These are phyloP conservation scores for Pistacia integerrima DNA, from an alignment of 345 rosid genomes.

Conservation along the genomic window DNA sequence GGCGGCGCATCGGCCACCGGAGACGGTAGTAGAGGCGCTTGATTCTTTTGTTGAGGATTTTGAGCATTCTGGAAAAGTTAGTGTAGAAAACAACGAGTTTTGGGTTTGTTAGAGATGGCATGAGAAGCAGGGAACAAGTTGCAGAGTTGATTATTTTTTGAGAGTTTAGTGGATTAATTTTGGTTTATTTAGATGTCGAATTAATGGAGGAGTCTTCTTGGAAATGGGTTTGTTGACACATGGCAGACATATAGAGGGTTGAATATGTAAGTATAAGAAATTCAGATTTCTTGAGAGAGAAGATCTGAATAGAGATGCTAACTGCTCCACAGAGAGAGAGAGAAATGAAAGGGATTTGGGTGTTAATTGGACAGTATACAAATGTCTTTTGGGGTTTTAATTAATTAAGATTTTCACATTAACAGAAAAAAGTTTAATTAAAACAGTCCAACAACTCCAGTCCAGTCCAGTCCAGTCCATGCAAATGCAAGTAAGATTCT, in stretches of 20 bases:
- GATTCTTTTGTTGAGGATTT: constrained; percentile 47
- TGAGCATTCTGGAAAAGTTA: constrained; percentile 49
- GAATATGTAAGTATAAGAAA: neutral
- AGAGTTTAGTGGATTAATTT: neutral
- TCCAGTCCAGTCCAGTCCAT: constrained; percentile 25
- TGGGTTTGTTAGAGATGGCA: constrained; percentile 21
- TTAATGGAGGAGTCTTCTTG: constrained; percentile 23
- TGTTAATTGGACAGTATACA: neutral
- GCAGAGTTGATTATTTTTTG: constrained; percentile 18
- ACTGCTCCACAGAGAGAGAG: constrained; percentile 34
- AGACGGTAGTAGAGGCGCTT: constrained; percentile 58
- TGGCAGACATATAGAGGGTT: constrained; percentile 31
- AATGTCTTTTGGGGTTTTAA: neutral
- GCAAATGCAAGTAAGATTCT: constrained; percentile 31
- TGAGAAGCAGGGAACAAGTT: constrained; percentile 17
- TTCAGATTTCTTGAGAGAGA: neutral
- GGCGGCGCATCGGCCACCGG: constrained; percentile 68
- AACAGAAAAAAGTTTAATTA: neutral
- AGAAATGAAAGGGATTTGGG: constrained; percentile 6
- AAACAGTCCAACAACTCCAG: constrained; percentile 26
- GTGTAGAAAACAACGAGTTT: constrained; percentile 13
- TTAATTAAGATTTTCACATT: neutral
- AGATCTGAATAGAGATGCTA: constrained; percentile 17
- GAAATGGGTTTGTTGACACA: constrained; percentile 46
- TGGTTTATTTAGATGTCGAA: constrained; percentile 11